These are phyloP conservation scores for Zygoascus sp. DNA, from an alignment of 1,139 yeast genomes.

Conservation along the genomic window DNA sequence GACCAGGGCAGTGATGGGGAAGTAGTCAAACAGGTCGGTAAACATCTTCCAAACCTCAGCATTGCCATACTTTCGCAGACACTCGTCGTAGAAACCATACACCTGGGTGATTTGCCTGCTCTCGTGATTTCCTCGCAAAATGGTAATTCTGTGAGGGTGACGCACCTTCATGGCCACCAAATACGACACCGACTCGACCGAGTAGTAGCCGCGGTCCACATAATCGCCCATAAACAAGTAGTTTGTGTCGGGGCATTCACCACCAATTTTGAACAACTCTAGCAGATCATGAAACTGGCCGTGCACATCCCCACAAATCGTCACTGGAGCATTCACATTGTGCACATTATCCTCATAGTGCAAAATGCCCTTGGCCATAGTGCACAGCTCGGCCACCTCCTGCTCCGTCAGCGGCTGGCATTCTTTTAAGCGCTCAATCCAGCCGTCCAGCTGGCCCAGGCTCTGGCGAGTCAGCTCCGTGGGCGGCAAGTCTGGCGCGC, in stretches of 20 bases:
- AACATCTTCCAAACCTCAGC: conserved; percentile 90
- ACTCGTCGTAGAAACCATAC: conserved; percentile 97
- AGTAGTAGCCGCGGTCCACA: conserved; percentile 96
- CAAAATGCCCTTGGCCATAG: conserved; percentile 81
- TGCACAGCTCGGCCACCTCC: conserved; percentile 76
- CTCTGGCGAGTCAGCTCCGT: conserved; percentile 22
- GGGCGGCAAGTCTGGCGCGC: conserved; percentile 13
- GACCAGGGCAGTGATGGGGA: conserved; percentile 90
- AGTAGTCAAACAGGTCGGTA: conserved; percentile 81
- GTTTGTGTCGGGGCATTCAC: conserved; percentile 79
- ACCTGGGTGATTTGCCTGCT: conserved; percentile 96
- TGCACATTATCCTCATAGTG: conserved; percentile 92
- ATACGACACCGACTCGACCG: conserved; percentile 80
- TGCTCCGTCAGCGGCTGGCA: conserved; percentile 84
- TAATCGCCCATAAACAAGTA: conserved; percentile 85
- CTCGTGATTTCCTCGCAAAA: conserved; percentile 95
- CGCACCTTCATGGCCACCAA: conserved; percentile 81
- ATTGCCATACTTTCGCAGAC: conserved; percentile 89
- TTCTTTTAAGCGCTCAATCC: conserved; percentile 58
- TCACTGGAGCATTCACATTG: conserved; percentile 91
- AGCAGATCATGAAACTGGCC: conserved; percentile 94
- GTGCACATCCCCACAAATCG: conserved; percentile 98
- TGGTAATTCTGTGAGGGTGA: conserved; percentile 88
- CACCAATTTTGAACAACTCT: conserved; percentile 83
- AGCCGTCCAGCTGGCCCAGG: conserved; percentile 46